Evolutionary conservation across 192 early-diverging fungal genomes (phyloP).

Genomic region (Gryganskiella cystojenkinii): DNA sequence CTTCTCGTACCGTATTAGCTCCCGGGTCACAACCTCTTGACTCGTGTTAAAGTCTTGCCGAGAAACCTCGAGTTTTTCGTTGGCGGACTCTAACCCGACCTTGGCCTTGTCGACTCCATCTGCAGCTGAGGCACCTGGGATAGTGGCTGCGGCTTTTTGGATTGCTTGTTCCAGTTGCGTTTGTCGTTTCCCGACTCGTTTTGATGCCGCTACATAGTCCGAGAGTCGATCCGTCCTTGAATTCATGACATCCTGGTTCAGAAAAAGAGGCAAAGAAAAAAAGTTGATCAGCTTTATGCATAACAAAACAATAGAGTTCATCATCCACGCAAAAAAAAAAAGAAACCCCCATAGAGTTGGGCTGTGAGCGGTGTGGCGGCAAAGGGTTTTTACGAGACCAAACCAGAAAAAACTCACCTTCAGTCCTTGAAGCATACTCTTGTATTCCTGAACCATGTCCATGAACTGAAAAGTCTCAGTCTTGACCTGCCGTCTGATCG

Average conservation of each 20-base stretch:
- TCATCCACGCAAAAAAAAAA: not conserved
- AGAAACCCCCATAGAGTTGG: not conserved
- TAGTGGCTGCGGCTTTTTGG: slow-evolving; percentile 15
- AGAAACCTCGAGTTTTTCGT: slow-evolving; percentile 20
- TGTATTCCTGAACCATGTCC: slow-evolving; percentile 62
- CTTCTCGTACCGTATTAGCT: slow-evolving; percentile 57
- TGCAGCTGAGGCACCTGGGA: slow-evolving; percentile 5
- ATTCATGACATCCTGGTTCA: slow-evolving; percentile 57
- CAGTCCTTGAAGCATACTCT: slow-evolving; percentile 57
- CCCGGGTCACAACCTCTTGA: slow-evolving; percentile 54
- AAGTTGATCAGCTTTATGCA: slow-evolving; percentile 1
- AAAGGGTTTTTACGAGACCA: no score
- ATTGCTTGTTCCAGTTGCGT: slow-evolving; percentile 46
- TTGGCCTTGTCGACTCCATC: slow-evolving; percentile 28
- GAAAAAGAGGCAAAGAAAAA: not conserved
- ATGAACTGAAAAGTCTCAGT: slow-evolving; percentile 57
- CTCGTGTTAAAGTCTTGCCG: slow-evolving; percentile 47
- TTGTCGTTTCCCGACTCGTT: slow-evolving; percentile 54
- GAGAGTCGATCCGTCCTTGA: slow-evolving; percentile 56
- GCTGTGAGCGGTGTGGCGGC: no score
- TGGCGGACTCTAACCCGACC: slow-evolving; percentile 36
- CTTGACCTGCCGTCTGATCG: slow-evolving; percentile 57
- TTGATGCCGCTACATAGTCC: slow-evolving; percentile 58
- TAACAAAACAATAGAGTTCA: not conserved
- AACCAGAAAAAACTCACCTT: no score